Evolutionary conservation across 2,329 filamentous ascomycete species (phyloP), one percentile per base, ranked within the genome.

Genomic region (Penicillium griseofulvum): DNA sequence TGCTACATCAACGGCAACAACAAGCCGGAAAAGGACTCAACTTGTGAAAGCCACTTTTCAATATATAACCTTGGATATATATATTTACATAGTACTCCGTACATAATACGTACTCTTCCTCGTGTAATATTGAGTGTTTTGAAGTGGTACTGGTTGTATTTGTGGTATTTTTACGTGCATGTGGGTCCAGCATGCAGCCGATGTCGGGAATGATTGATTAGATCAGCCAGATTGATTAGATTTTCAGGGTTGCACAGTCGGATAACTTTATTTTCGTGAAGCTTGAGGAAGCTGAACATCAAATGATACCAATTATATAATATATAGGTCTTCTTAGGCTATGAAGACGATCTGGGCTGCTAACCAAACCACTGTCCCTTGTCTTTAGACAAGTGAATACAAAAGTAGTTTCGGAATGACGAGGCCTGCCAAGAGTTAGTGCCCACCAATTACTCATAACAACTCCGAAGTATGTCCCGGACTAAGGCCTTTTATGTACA

Each of bases 131-230:
- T 31, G 29, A 31, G 6, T 14, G 11, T 14, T 31, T 31, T 14
- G 5, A 17, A 36, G 24, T 39, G 17, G 19, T 33, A 39, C 22
- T 22, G 5, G 1, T 14, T 4, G 26, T 39, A 39, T 29, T 16
- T 31, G 5, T n/a, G 9, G 37, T 42, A 41, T 24, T 11, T 16
- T 16, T 19, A 17, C 4, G 41, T 55, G 52, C 41, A 26, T 33
- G 12, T 5, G 4, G 29, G 10, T 14, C 33, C 44, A 29, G 28
- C 28, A 45, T 11, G 31, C 36, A 11, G 42, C 49, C 53, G 53
- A 55, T 55, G 24, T 55, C 53, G 53, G 53, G 33, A 33, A 36
- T 38, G 52, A 55, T 55, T 55, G 53, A 55, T 55, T 52, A 55
- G 53, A 55, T 55, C 29, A 50, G 24, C 46, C 45, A 29, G 53